Percentiles rank a stretch among this genome's conserved stretches.
Evolutionary conservation across 768 basidiomycete species (phyloP).

Genomic region (Dendrothele bispora): DNA sequence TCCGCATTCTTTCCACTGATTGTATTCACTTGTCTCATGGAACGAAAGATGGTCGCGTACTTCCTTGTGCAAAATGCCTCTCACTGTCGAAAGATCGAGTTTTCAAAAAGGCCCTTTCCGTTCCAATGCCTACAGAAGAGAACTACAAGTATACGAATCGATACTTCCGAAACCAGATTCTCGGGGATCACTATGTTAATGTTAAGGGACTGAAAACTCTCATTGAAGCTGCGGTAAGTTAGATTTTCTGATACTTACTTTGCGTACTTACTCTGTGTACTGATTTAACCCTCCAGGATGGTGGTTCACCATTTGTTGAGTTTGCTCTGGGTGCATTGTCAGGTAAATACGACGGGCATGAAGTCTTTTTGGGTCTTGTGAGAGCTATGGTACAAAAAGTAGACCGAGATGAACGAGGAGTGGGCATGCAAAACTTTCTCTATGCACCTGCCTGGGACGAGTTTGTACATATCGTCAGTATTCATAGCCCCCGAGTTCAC

Average conservation of each 20-base stretch:
- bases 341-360: constrained; percentile 23
- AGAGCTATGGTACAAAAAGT: constrained; percentile 24
- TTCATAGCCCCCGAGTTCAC: constrained; percentile 28
- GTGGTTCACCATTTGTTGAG: not conserved
- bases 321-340: constrained; percentile 13
- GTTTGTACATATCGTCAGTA: constrained; percentile 23
- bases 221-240: constrained; percentile 12
- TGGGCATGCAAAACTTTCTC: constrained; percentile 33
- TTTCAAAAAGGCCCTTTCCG: constrained; percentile 15
- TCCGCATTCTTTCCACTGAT: constrained; percentile 12
- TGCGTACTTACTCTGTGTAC: not conserved
- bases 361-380: constrained; percentile 27
- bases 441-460: constrained; percentile 32
- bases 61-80: constrained; percentile 14
- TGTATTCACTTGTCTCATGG: constrained; percentile 13
- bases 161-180: constrained; percentile 4
- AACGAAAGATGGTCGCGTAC: not conserved
- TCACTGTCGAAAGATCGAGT: not conserved
- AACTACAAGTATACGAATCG: constrained; percentile 15
- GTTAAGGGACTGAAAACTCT: constrained; percentile 13
- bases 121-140: constrained; percentile 1
- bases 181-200: constrained; percentile 14
- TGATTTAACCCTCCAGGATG: not conserved
- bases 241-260: not conserved
- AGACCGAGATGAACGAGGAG: constrained; percentile 26